These are phyloP conservation scores for Myxozyma lipomycoides DNA, from an alignment of 805 yeast genomes.

Conservation along the genomic window DNA sequence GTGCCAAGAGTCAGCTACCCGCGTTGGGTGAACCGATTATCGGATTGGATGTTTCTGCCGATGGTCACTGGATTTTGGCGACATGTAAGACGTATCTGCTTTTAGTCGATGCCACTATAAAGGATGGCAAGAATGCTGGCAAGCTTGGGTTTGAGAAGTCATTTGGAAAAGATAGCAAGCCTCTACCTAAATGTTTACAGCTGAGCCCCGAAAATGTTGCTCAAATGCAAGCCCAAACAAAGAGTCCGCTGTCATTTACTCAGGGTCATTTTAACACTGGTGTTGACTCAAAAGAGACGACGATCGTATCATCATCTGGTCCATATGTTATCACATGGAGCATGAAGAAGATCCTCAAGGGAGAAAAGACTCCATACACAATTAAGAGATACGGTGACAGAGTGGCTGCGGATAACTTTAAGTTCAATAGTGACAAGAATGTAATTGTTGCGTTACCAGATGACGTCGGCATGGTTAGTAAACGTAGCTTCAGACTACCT, in stretches of 20 bases:
- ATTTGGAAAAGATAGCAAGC: slow-evolving; percentile 62
- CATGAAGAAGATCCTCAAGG: slow-evolving; percentile 53
- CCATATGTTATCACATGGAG: slow-evolving; percentile 83
- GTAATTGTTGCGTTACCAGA: slow-evolving; percentile 71
- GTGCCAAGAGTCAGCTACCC: slow-evolving; percentile 75
- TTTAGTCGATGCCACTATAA: slow-evolving; percentile 62
- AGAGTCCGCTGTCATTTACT: slow-evolving; percentile 55
- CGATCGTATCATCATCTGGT: slow-evolving; percentile 74
- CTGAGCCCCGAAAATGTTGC: slow-evolving; percentile 70
- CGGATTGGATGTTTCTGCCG: slow-evolving; percentile 67
- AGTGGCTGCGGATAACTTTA: slow-evolving; percentile 72
- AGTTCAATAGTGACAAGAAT: slow-evolving; percentile 64
- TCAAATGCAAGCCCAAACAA: slow-evolving; percentile 50
- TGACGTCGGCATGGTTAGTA: slow-evolving; percentile 65
- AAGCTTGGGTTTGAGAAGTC: slow-evolving; percentile 59
- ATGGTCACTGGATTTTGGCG: slow-evolving; percentile 77
- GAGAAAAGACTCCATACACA: slow-evolving; percentile 53
- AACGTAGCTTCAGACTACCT: slow-evolving; percentile 56
- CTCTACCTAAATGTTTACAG: slow-evolving; percentile 63
- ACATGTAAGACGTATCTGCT: slow-evolving; percentile 72
- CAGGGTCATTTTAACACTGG: slow-evolving; percentile 76
- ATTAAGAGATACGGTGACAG: slow-evolving; percentile 59
- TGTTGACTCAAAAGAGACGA: slow-evolving; percentile 56
- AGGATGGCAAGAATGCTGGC: slow-evolving; percentile 58
- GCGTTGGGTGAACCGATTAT: slow-evolving; percentile 73